These are phyloP conservation scores for Tylopilus sp. DNA, from an alignment of 1,284 basidiomycete species.

Conservation along the genomic window DNA sequence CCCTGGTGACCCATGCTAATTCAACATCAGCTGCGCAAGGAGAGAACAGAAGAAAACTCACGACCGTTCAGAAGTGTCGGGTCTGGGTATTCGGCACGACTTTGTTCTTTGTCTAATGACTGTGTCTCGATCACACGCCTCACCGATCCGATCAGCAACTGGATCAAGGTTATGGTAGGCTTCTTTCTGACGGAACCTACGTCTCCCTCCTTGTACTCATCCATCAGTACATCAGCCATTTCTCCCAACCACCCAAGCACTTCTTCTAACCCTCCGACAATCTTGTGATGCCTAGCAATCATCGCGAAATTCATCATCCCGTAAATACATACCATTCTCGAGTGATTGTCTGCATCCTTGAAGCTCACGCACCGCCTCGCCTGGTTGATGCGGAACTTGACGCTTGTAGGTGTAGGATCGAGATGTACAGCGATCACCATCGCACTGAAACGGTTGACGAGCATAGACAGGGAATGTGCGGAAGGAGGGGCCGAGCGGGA, in stretches of 20 bases:
- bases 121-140: conserved; percentile 58
- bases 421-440: conserved; percentile 77
- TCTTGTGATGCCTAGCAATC: conserved; percentile 57
- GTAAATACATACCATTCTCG: conserved; percentile 71
- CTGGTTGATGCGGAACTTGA: conserved; percentile 54
- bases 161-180: conserved; percentile 36
- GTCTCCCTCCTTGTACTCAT: conserved; percentile 47
- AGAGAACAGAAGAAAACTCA: conserved; percentile 35
- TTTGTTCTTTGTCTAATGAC: conserved; percentile 36
- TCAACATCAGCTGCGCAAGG: conserved; percentile 9
- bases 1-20: conserved; percentile 59
- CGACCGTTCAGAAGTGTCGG: conserved; percentile 56
- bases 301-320: conserved; percentile 76
- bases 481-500: conserved; percentile 53
- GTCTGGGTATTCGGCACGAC: conserved; percentile 56
- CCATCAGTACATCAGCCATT: conserved; percentile 55
- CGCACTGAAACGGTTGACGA: conserved; percentile 84
- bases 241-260: conserved; percentile 68
- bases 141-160: conserved; percentile 59
- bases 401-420: conserved; percentile 51
- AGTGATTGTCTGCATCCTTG: conserved; percentile 61
- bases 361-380: conserved; percentile 72
- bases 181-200: conserved; percentile 10
- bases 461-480: conserved; percentile 65
- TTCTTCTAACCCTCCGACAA: conserved; percentile 47